phyloP scores from a whole-genome alignment of 2,329 filamentous ascomycete species.

The Botryotinia convoluta region DNA sequence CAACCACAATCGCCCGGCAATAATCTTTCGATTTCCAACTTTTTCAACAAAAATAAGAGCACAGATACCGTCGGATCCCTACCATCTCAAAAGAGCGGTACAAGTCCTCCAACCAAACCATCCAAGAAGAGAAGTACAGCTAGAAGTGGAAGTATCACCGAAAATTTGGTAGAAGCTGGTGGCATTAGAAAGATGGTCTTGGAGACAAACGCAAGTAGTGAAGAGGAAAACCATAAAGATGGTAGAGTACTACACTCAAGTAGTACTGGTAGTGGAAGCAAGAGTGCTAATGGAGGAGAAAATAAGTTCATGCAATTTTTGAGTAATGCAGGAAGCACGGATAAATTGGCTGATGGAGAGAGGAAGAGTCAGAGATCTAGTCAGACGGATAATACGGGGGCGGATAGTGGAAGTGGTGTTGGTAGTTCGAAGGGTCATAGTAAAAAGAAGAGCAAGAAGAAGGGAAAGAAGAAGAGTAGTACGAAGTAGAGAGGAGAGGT shows the following conservation, averaged over 20 bases:
- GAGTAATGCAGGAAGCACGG: background rate
- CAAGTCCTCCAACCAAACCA: constrained; percentile 32
- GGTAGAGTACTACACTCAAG: constrained; percentile 16
- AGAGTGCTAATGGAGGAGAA: background rate
- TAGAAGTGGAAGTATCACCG: constrained; percentile 74
- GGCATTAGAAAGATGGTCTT: constrained; percentile 75
- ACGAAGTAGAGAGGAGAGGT: background rate
- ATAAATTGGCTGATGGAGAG: constrained; percentile 1
- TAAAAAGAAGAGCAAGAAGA: constrained; percentile 11
- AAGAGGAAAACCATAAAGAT: background rate
- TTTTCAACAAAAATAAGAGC: constrained; percentile 24
- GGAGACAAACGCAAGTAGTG: constrained; percentile 51
- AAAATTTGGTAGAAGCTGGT: constrained; percentile 71
- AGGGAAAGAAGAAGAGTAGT: constrained; percentile 8
- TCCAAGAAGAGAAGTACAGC: constrained; percentile 49
- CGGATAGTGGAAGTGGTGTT: background rate
- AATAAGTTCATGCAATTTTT: constrained; percentile 8
- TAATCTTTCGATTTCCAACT: background rate
- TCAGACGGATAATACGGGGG: constrained; percentile 1
- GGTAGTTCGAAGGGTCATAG: background rate
- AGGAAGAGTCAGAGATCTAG: background rate
- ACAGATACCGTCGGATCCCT: constrained; percentile 36
- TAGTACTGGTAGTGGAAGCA: constrained; percentile 16
- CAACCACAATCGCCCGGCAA: background rate
- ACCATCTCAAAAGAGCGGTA: constrained; percentile 29